Conservation (phyloP, 2,329 filamentous ascomycete genomes). For the Fusarium anthophilum region DNA sequence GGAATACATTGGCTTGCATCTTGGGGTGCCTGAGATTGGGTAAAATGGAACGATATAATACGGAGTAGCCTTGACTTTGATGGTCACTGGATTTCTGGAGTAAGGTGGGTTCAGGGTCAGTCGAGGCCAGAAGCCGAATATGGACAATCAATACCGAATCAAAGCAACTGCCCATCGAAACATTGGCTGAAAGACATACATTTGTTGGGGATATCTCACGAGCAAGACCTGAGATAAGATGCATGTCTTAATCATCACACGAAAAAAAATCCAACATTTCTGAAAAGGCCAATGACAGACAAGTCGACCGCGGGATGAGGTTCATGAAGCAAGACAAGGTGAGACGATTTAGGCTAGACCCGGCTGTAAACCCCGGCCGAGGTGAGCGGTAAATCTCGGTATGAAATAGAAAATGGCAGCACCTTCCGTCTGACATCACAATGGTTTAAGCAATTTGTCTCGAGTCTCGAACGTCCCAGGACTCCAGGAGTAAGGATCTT, state of each 20-base stretch:
- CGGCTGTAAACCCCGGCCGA: conserved; percentile 31
- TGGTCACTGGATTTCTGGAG: conserved; percentile 21
- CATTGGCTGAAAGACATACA: background rate
- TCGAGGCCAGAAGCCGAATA: conserved; percentile 37
- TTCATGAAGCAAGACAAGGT: conserved; percentile 33
- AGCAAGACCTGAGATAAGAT: background rate
- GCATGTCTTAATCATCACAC: background rate
- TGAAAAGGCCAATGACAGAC: background rate
- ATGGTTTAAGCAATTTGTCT: background rate
- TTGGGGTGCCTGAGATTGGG: conserved; percentile 14
- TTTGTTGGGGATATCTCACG: background rate
- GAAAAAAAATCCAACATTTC: background rate
- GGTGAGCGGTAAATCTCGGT: conserved; percentile 15
- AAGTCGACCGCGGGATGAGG: conserved; percentile 13
- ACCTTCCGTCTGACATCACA: conserved; percentile 5
- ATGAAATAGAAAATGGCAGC: conserved; percentile 14
- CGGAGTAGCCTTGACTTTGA: background rate
- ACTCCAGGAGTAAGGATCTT: conserved; percentile 16
- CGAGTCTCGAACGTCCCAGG: conserved; percentile 14
- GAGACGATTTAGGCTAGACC: conserved; percentile 41
- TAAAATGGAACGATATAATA: conserved; percentile 31
- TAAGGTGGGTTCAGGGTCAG: conserved; percentile 38
- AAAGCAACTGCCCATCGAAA: background rate
- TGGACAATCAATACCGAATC: conserved; percentile 27
- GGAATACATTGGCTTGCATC: conserved; percentile 16